Evolutionary conservation across 2,329 filamentous ascomycete genomes (phyloP), one percentile per base, ranked within the genome.

Genomic region (Phialophora expanda): DNA sequence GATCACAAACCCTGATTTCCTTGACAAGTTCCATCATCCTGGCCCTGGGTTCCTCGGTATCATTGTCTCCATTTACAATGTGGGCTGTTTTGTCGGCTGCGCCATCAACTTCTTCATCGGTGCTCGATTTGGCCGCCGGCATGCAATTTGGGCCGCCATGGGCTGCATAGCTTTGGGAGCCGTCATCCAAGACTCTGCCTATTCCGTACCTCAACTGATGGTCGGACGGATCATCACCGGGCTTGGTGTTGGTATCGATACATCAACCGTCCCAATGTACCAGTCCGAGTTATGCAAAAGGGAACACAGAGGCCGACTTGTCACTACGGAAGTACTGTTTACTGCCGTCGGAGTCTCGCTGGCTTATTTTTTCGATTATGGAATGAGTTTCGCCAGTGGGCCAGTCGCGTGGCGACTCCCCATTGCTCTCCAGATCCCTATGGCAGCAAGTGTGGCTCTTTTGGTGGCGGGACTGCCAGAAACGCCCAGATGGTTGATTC

Each of bases 151-250:
- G 77, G 62, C 76, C 65, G 71, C 66, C 7, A 78, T 78, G 74
- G 69, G 64, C 20, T 4, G 74, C 58, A 70, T 75, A 65, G 58
- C 73, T 9, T 67, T 77, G 44, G 77, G 77, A n/a, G 76, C 76
- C 17, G 73, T 71, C n/a, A 65, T 78, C 48, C 78, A 79, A 68
- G 74, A 75, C n/a, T 72, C 73, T 46, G 69, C 75, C 3, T 77
- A 71, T 61, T 73, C 73, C 9, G 66, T 71, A 8, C 67, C 74
- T 2, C 76, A 78, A 26, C 61, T 79, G 32, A 75, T 78, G 41
- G 76, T 83, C 24, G 82, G 81, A 17, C 78, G 83, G 24, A 79
- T 82, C 58, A 76, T 85, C 34, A 82, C 81, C 2, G 83, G 82
- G 6, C 77, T 85, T 64, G 82, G 83, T 1, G 83, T 83, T 69